Evolutionary conservation across 140 eudicot genomes (phyloP).

Genomic region (Cichorium intybus): DNA sequence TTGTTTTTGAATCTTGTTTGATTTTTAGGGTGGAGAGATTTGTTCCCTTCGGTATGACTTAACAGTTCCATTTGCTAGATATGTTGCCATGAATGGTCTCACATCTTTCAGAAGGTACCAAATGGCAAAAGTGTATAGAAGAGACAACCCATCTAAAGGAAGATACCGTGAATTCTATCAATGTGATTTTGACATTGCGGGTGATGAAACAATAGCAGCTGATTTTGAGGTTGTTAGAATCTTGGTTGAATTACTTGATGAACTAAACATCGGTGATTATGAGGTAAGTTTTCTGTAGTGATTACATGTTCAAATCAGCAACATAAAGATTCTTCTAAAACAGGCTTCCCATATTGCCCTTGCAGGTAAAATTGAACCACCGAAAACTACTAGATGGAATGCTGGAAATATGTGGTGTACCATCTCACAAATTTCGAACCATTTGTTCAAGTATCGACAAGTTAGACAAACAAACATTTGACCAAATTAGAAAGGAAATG

Average conservation of each 20-base stretch:
- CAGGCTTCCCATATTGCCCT: not conserved
- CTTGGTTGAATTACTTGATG: constrained; percentile 78
- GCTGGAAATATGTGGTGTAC: constrained; percentile 94
- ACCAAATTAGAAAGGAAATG: constrained; percentile 83
- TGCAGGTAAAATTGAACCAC: constrained; percentile 86
- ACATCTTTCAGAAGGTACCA: constrained; percentile 86
- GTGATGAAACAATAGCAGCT: constrained; percentile 72
- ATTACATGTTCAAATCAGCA: not conserved
- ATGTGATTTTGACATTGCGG: constrained; percentile 98
- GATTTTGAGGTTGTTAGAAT: constrained; percentile 87
- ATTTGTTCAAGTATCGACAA: constrained; percentile 98
- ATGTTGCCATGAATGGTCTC: constrained; percentile 91
- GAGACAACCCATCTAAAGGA: constrained; percentile 98
- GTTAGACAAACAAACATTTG: constrained; percentile 86
- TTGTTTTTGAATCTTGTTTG: not conserved
- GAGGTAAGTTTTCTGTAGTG: constrained; percentile 50
- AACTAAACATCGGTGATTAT: constrained; percentile 77
- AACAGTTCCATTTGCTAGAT: constrained; percentile 95
- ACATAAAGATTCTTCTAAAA: not conserved
- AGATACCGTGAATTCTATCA: constrained; percentile 97
- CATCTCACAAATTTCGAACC: constrained; percentile 78
- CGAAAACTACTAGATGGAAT: constrained; percentile 91
- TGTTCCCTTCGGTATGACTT: constrained; percentile 94
- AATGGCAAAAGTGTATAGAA: constrained; percentile 84
- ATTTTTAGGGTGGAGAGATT: constrained; percentile 92